Conservation (phyloP, 2,329 filamentous ascomycete genomes). For the Chaetomiaceae sp. region DNA sequence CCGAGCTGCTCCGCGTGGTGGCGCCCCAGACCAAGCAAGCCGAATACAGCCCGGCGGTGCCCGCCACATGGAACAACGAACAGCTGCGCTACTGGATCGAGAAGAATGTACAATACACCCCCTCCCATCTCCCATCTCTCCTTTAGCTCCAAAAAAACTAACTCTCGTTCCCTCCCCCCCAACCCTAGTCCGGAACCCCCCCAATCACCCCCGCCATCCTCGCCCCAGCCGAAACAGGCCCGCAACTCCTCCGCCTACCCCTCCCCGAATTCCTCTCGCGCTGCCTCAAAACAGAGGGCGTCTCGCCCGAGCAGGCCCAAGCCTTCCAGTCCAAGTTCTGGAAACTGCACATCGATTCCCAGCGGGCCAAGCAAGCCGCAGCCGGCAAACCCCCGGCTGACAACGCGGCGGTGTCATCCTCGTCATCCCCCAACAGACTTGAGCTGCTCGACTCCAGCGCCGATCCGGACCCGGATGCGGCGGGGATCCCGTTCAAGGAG, state of each 20-base stretch:
- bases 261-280: constrained; percentile 38
- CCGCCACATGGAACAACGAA: constrained; percentile 39
- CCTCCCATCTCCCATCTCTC: not conserved
- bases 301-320: constrained; percentile 37
- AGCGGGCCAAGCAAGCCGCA: constrained; percentile 14
- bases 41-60: constrained; percentile 28
- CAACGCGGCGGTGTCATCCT: not conserved
- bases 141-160: not conserved
- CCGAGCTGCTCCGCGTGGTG: constrained; percentile 42
- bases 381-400: not conserved
- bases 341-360: constrained; percentile 40
- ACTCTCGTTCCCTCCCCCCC: too few species aligned
- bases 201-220: constrained; percentile 33
- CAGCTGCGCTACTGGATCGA: constrained; percentile 39
- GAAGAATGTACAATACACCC: constrained; percentile 35
- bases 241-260: constrained; percentile 39
- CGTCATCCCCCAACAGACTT: too few species aligned
- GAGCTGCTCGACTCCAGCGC: constrained; percentile 28
- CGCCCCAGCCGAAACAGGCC: constrained; percentile 39
- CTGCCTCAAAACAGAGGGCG: constrained; percentile 36
- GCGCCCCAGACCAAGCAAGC: constrained; percentile 29
- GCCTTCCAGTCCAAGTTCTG: constrained; percentile 42
- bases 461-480: constrained; percentile 28
- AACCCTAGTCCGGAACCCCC: constrained; percentile 37
- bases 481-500: constrained; percentile 34